Evolutionary conservation across 164 flowering plant species (phyloP).

Genomic region (Buxus sempervirens): DNA sequence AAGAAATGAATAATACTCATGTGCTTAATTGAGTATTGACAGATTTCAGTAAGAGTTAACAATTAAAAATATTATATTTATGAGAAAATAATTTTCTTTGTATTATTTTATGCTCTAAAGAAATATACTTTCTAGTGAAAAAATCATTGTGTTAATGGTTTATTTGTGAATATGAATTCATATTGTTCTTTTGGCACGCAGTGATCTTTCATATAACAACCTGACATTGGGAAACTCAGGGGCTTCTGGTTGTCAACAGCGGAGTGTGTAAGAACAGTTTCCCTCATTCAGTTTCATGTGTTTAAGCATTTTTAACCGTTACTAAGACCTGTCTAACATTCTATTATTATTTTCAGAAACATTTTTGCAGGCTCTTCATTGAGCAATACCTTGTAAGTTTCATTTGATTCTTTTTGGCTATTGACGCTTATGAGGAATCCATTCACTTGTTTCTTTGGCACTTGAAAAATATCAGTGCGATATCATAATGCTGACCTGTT

Average conservation of each 20-base stretch:
- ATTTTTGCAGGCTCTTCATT: conserved; percentile 28
- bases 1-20: no score
- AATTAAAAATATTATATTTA: no score
- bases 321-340: no score
- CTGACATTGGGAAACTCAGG: conserved; percentile 49
- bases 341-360: conserved; percentile 19
- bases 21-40: no score
- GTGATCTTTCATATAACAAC: conserved; percentile 87
- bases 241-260: conserved; percentile 36
- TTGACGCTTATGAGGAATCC: no score
- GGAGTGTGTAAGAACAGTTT: conserved; percentile 17
- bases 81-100: no score
- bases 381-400: conserved; percentile 21
- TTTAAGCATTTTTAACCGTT: background rate
- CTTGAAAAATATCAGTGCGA: background rate
- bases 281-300: background rate
- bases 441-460: background rate
- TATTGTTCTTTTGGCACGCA: conserved; percentile 23
- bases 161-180: background rate
- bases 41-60: no score
- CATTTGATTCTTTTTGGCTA: background rate
- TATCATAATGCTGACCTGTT: background rate
- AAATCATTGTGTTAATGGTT: background rate
- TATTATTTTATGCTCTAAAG: background rate
- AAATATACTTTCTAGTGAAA: no score